Evolutionary conservation across 2,329 filamentous ascomycete genomes (phyloP), one percentile per base, ranked within the genome.

Genomic region (Corynespora cassiicola): DNA sequence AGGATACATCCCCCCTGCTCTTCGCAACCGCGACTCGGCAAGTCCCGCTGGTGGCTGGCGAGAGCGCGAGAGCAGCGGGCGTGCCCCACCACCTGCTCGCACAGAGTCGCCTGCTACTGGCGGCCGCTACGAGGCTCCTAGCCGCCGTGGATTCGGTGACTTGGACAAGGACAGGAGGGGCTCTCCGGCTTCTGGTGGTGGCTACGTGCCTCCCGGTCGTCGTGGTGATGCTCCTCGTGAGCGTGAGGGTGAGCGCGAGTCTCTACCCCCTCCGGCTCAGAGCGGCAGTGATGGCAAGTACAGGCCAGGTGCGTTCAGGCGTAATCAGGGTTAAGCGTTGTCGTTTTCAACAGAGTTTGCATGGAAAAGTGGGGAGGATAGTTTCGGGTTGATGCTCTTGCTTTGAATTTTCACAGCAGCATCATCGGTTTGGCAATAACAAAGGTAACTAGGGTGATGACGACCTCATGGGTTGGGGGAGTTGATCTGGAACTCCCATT

Each of bases 1-100:
- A 14, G 74, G 71, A 11, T 78, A 76, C 49, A 54, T 78, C 5
- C 75, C 74, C 24, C 74, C 74, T 39, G 68, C 68, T 22, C 54
- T 74, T 14, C 72, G 74, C 36, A 56, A 39, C 52, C 56, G 40
- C 49, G 65, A 53, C 23, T 54, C 54, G 16, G 59, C 56, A 21
- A 58, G 57, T 42, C 61, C 55, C 29, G 59, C 61, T 26, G 61
- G 52, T 31, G 58, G 60, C 45, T 70, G 69, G 69, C 51, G 64
- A 17, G 56, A 67, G 45, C 65, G 66, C 45, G 65, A 70, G 45
- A 54, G 57, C 21, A 63, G 62, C 25, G 59, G 56, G 14, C 61
- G 62, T 40, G 63, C 48, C 19, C n/a, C n/a, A n/a, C 50, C 45
- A n/a, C 45, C 52, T 37, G 47, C 40, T 31, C 58, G 63, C n/a